Evolutionary conservation across 495 filamentous ascomycete genomes (phyloP).

Genomic region (Pyrenula aspistea): DNA sequence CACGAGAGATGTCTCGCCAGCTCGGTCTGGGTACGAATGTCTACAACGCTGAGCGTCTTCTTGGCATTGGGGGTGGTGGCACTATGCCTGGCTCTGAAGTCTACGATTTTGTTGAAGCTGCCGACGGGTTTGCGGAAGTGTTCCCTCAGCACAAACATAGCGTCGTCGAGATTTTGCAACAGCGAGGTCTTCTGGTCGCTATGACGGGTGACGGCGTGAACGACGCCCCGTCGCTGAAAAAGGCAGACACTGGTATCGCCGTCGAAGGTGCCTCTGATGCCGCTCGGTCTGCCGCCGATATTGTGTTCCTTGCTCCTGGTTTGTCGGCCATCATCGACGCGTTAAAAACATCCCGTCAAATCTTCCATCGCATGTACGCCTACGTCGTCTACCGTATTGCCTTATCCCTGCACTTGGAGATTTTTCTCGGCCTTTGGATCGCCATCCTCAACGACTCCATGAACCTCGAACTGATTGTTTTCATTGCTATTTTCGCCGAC

Average conservation of each 20-base stretch:
- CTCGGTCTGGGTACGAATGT: conserved; percentile 88
- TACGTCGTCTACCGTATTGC: conserved; percentile 96
- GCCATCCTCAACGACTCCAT: conserved; percentile 71
- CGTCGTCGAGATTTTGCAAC: conserved; percentile 92
- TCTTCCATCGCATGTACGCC: conserved; percentile 95
- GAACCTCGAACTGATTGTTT: conserved; percentile 77
- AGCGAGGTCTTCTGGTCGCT: conserved; percentile 90
- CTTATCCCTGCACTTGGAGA: conserved; percentile 77
- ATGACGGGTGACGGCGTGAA: conserved; percentile 99
- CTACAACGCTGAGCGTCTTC: conserved; percentile 82
- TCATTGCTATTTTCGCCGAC: conserved; percentile 91
- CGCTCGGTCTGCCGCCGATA: conserved; percentile 85
- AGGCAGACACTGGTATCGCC: conserved; percentile 79
- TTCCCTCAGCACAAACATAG: conserved; percentile 98
- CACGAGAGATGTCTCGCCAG: conserved; percentile 79
- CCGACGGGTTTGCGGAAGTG: conserved; percentile 89
- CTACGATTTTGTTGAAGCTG: conserved; percentile 88
- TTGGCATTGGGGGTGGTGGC: conserved; percentile 64
- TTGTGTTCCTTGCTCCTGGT: conserved; percentile 85
- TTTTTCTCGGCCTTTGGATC: conserved; percentile 87
- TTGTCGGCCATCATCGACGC: conserved; percentile 88
- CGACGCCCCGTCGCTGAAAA: conserved; percentile 91
- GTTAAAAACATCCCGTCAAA: conserved; percentile 86
- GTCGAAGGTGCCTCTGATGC: conserved; percentile 90
- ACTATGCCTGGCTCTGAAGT: conserved; percentile 87